phyloP scores from a whole-genome alignment of 257 asterid genomes.

The Craterostigma plantagineum region DNA sequence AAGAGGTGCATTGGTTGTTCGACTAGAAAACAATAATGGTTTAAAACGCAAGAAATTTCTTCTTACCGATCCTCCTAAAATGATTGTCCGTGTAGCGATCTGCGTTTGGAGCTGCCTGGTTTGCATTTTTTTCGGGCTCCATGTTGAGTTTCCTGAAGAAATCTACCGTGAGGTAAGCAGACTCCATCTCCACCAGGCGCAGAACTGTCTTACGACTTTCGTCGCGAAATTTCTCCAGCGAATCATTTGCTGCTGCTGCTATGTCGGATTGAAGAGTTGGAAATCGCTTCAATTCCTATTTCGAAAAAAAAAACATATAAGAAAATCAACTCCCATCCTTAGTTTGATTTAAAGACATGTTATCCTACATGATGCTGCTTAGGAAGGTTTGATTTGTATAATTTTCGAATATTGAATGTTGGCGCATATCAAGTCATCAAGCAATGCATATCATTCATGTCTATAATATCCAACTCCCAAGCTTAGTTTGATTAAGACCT shows the following conservation, averaged over 20 bases:
- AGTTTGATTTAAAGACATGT: no score
- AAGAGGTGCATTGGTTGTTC: neutral
- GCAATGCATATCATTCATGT: no score
- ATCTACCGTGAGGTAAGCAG: constrained; percentile 85
- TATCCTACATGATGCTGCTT: no score
- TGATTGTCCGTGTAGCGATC: constrained; percentile 78
- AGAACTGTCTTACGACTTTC: constrained; percentile 76
- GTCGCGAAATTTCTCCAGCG: constrained; percentile 90
- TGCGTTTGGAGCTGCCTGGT: constrained; percentile 21
- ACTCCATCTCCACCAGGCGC: constrained; percentile 94
- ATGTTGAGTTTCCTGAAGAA: constrained; percentile 74
- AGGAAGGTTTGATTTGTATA: no score
- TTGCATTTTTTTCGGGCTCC: constrained; percentile 58
- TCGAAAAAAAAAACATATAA: no score
- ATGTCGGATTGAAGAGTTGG: constrained; percentile 84
- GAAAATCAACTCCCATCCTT: no score
- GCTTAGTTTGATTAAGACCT: no score
- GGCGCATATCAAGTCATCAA: no score
- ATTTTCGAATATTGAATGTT: no score
- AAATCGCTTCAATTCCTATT: constrained; percentile 79
- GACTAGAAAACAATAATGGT: neutral
- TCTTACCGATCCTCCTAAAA: constrained; percentile 49
- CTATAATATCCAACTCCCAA: no score
- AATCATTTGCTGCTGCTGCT: constrained; percentile 87
- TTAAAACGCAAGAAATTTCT: neutral